These are phyloP conservation scores for Saturnispora besseyi DNA, from an alignment of 805 yeast genomes.

Conservation along the genomic window DNA sequence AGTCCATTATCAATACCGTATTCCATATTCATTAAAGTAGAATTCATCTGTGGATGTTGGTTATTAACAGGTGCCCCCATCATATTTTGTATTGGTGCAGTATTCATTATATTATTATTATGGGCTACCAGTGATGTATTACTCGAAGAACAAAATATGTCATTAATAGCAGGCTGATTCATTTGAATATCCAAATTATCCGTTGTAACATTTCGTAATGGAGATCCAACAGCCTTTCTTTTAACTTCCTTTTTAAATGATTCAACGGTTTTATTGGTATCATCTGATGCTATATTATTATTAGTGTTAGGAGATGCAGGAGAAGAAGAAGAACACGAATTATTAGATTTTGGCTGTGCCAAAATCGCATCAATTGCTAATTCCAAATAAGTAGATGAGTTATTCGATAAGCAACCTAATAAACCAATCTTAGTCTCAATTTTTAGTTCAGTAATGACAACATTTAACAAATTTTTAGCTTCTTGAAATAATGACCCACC, in stretches of 20 bases:
- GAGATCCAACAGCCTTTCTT: slow-evolving; percentile 18
- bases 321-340: not conserved
- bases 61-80: not conserved
- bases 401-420: slow-evolving; percentile 54
- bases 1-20: not conserved
- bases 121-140: not conserved
- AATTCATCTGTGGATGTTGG: not conserved
- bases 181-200: not conserved
- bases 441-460: slow-evolving; percentile 41
- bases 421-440: slow-evolving; percentile 42
- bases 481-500: slow-evolving; percentile 76
- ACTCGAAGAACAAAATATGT: slow-evolving; percentile 22
- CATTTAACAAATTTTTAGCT: slow-evolving; percentile 47
- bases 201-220: slow-evolving; percentile 14
- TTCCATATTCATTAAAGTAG: not conserved
- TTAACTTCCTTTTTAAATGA: slow-evolving; percentile 15
- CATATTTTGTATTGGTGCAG: not conserved
- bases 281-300: not conserved
- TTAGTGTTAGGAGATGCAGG: not conserved
- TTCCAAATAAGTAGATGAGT: slow-evolving; percentile 49
- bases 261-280: slow-evolving; percentile 6
- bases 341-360: slow-evolving; percentile 35
- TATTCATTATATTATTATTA: not conserved
- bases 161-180: slow-evolving; percentile 23
- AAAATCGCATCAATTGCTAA: slow-evolving; percentile 52